Conservation (phyloP, 1,284 basidiomycete species). For the Apiotrichum domesticum region DNA sequence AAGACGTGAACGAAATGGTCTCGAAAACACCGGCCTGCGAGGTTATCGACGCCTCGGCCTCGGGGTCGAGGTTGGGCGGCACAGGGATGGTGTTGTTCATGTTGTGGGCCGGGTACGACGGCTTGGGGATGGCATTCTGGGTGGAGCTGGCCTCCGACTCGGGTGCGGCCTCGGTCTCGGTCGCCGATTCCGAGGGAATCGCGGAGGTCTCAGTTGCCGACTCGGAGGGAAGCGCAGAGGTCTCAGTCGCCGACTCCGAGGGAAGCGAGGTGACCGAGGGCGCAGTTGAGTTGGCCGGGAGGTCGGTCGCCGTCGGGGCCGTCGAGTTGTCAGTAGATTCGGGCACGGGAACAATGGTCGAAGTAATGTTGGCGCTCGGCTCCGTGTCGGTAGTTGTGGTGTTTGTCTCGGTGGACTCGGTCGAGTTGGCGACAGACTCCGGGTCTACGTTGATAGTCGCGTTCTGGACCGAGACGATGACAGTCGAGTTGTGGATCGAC, state of each 20-base stretch:
- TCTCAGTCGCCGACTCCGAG: neutral
- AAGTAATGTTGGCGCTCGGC: neutral
- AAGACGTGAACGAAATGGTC: constrained; percentile 37
- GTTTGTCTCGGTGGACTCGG: neutral
- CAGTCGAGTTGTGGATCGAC: neutral
- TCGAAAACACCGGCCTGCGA: constrained; percentile 25
- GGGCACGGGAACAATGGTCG: neutral
- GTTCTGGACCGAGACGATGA: neutral
- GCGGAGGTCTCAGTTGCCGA: too few relatives aligned
- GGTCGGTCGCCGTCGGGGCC: neutral
- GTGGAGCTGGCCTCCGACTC: neutral
- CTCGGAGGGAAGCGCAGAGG: neutral
- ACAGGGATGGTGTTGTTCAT: constrained; percentile 29
- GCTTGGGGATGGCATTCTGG: constrained; percentile 8
- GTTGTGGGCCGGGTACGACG: constrained; percentile 11
- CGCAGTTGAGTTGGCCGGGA: too few relatives aligned
- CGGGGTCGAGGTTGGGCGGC: constrained; percentile 19
- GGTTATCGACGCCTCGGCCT: constrained; percentile 26
- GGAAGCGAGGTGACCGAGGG: too few relatives aligned
- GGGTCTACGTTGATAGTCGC: neutral
- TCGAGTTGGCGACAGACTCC: neutral
- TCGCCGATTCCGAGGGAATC: neutral
- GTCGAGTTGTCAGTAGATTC: neutral
- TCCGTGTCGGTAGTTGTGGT: neutral
- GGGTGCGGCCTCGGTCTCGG: neutral